phyloP scores from a whole-genome alignment of 345 rosid genomes.

The Pelargonium nanum region DNA sequence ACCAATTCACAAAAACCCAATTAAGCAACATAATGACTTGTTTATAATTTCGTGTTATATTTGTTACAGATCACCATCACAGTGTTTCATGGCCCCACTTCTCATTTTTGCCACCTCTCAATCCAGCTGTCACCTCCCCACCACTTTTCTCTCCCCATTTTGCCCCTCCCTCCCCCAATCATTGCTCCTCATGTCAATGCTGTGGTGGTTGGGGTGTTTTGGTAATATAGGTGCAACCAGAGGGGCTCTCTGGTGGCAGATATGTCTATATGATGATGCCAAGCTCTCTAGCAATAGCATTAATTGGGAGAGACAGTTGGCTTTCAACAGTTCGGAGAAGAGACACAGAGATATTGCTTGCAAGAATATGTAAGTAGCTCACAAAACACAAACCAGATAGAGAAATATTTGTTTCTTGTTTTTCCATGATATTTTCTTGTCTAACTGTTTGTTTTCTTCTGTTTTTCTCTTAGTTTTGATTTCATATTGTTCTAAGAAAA shows the following conservation, averaged over 20 bases:
- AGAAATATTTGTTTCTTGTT: too few species aligned
- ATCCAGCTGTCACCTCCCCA: conserved; percentile 27
- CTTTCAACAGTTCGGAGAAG: conserved; percentile 5
- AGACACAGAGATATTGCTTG: background rate
- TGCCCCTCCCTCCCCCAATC: conserved; percentile 1
- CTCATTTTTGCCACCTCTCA: background rate
- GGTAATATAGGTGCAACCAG: conserved; percentile 13
- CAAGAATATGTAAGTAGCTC: background rate
- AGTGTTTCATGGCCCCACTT: background rate
- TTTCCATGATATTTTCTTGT: too few species aligned
- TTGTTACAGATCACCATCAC: background rate
- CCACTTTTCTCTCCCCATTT: conserved; percentile 8
- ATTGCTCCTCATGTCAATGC: too few species aligned
- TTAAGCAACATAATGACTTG: background rate
- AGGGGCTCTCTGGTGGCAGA: conserved; percentile 6
- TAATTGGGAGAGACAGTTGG: conserved; percentile 9
- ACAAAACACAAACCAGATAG: too few species aligned
- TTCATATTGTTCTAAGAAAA: background rate
- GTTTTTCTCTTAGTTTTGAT: background rate
- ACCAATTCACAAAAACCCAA: too few species aligned
- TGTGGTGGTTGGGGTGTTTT: background rate
- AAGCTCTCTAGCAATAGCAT: conserved; percentile 6
- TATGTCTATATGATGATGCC: conserved; percentile 17
- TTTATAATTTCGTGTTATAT: background rate
- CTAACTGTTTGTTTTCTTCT: background rate